A percentile compares a stretch with the other conserved stretches of the same genome.
phyloP scores from a whole-genome alignment of 106 monocot genomes.

The Ottelia alismoides region DNA sequence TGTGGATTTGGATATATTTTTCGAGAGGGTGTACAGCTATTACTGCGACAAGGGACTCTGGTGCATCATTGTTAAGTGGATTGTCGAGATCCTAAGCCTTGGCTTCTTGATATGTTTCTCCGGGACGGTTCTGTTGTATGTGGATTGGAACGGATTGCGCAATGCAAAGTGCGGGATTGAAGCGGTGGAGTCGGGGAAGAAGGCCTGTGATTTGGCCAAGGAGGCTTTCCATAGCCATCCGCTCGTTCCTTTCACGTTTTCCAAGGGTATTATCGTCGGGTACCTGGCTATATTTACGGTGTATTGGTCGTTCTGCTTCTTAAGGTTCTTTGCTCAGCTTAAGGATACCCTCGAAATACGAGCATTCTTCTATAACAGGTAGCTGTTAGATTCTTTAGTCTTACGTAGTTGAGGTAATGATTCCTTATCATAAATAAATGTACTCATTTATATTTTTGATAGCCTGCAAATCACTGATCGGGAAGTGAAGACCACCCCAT shows the following conservation, averaged over 20 bases:
- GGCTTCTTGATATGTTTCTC: slow-evolving; percentile 65
- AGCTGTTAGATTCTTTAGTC: neutral
- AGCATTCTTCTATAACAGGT: slow-evolving; percentile 67
- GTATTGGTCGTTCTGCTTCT: slow-evolving; percentile 78
- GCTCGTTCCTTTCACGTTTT: slow-evolving; percentile 75
- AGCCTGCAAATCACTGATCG: slow-evolving; percentile 84
- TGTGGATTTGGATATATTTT: slow-evolving; percentile 86
- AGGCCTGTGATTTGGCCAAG: slow-evolving; percentile 74
- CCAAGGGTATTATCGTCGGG: slow-evolving; percentile 66
- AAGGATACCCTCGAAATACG: slow-evolving; percentile 64
- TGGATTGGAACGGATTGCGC: slow-evolving; percentile 79
- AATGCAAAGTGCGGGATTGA: slow-evolving; percentile 88
- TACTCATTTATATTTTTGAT: slow-evolving; percentile 10
- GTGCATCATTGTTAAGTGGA: slow-evolving; percentile 89
- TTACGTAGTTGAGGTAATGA: neutral
- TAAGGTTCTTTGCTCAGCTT: slow-evolving; percentile 85
- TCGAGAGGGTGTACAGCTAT: slow-evolving; percentile 78
- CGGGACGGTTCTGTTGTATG: slow-evolving; percentile 70
- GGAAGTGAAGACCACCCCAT: slow-evolving; percentile 78
- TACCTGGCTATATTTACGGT: slow-evolving; percentile 67
- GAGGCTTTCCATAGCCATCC: slow-evolving; percentile 78
- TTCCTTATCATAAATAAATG: too few species aligned
- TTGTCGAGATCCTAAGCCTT: slow-evolving; percentile 66
- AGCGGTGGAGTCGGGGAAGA: slow-evolving; percentile 81
- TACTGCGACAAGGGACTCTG: slow-evolving; percentile 81